Evolutionary conservation across 805 yeast species (phyloP).

Genomic region (Zygotorulaspora florentina): DNA sequence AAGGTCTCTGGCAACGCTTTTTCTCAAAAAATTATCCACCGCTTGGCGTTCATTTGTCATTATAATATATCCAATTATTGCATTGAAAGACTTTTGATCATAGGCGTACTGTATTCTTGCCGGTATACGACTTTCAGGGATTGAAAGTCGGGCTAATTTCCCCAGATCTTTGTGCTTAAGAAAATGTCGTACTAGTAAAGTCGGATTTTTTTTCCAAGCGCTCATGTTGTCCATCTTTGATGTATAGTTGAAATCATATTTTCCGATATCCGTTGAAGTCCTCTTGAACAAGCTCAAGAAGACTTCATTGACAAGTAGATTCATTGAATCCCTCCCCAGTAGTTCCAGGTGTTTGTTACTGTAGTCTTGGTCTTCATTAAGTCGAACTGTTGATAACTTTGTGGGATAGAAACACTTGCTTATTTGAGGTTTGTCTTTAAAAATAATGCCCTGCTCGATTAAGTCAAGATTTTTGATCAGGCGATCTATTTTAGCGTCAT

Average conservation of each 20-base stretch:
- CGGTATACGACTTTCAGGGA: slow-evolving; percentile 20
- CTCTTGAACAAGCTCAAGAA: slow-evolving; percentile 18
- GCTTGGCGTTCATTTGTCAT: slow-evolving; percentile 15
- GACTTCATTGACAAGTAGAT: slow-evolving; percentile 8
- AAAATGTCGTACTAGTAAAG: slow-evolving; percentile 10
- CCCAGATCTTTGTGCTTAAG: slow-evolving; percentile 8
- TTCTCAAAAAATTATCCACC: slow-evolving; percentile 20
- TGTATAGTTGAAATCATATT: slow-evolving; percentile 22
- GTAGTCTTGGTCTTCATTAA: slow-evolving; percentile 10
- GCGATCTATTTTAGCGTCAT: slow-evolving; percentile 6
- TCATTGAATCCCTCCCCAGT: slow-evolving; percentile 12
- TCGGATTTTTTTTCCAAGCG: slow-evolving; percentile 10
- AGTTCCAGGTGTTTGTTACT: slow-evolving; percentile 14
- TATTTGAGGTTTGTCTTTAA: slow-evolving; percentile 11
- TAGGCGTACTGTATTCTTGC: slow-evolving; percentile 19
- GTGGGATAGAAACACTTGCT: slow-evolving; percentile 21
- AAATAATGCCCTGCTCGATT: slow-evolving; percentile 8
- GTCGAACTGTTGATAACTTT: slow-evolving; percentile 7
- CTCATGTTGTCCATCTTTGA: slow-evolving; percentile 17
- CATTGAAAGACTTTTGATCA: slow-evolving; percentile 19
- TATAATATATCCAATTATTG: slow-evolving; percentile 27
- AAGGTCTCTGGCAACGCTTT: slow-evolving; percentile 18
- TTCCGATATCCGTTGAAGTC: slow-evolving; percentile 16
- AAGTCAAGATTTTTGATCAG: slow-evolving; percentile 9
- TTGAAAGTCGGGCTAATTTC: slow-evolving; percentile 16